Evolutionary conservation across 352 stramenopile species (phyloP).

Genomic region (Globisporangium cederbergense): DNA sequence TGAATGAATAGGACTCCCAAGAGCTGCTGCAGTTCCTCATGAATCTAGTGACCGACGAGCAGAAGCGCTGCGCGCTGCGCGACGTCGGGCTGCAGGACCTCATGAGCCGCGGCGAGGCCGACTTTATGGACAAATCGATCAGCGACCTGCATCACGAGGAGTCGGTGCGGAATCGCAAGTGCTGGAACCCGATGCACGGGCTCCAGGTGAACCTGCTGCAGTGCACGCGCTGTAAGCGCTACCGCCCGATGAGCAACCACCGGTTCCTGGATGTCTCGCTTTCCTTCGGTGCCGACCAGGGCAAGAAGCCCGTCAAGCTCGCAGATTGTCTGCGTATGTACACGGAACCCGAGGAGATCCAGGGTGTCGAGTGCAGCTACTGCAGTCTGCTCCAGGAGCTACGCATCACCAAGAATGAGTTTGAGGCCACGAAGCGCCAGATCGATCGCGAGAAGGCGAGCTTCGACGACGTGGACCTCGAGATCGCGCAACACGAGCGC

Average conservation of each 20-base stretch:
- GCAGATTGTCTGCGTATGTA: constrained; percentile 61
- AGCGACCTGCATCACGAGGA: constrained; percentile 66
- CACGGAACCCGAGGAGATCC: constrained; percentile 64
- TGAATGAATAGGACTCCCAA: constrained; percentile 55
- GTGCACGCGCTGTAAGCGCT: constrained; percentile 58
- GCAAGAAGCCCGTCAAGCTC: constrained; percentile 35
- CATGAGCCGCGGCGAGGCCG: constrained; percentile 15
- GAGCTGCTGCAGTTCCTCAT: constrained; percentile 86
- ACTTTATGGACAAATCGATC: constrained; percentile 42
- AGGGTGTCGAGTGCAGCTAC: constrained; percentile 70
- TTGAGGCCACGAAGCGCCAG: constrained; percentile 15
- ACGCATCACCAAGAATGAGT: constrained; percentile 31
- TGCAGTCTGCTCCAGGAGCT: constrained; percentile 65
- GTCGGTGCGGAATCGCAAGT: constrained; percentile 48
- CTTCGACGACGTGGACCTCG: constrained; percentile 33
- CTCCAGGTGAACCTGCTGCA: constrained; percentile 81
- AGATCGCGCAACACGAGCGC: constrained; percentile 56
- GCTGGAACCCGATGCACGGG: constrained; percentile 75
- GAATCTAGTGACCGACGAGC: constrained; percentile 70
- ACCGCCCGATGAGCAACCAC: constrained; percentile 70
- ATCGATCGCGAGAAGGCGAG: constrained; percentile 15
- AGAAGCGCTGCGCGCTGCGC: constrained; percentile 42
- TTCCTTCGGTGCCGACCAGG: constrained; percentile 42
- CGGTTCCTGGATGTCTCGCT: constrained; percentile 79
- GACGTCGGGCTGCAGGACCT: constrained; percentile 59